Base-by-base conservation (phyloP, 2,329 filamentous ascomycete species). In the Monosporascus sp. region DNA sequence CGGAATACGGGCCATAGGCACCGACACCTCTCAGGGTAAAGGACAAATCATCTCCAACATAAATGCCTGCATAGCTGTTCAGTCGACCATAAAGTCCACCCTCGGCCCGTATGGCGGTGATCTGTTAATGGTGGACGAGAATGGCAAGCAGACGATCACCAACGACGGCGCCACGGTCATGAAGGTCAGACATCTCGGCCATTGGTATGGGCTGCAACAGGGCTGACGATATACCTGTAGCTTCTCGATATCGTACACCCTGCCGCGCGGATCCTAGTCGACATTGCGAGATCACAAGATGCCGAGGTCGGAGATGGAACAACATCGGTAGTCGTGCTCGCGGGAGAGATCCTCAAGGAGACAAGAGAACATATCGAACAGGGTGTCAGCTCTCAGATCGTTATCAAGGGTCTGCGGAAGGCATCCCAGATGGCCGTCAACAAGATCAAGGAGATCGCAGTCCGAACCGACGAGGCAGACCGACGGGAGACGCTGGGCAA, bases 161-260 rank as follows among this genome's bases (percentile, higher is more conserved):
- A 99, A 99, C 75, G 94, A 99, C 77, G 94, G 94, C 69, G 94
- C 94, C 48, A 99, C 94, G 49, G 94, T 97, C 57, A 99, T 99
- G 94, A 97, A 97, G 86, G 89, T 90, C 72, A 63, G 73, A 52
- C 50, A 15, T 2, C 39, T 41, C 14, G 24, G 8, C 8, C 5
- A 5, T 7, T 37, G 35, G n/a, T 27, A 7, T 37, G 7, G 2
- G 15, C 25, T 4, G 57, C 31, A n/a, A 7, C 9, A 18, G 31
- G n/a, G 50, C 11, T 45, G 37, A 50, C 4, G 18, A 43, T 41
- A 53, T 57, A 50, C 36, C 9, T 53, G 41, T 66, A 94, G 90
- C 88, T 99, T 52, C 88, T 99, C 70, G 94, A 99, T 71, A 97
- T 99, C 67, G 90, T 99, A 58, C 94, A 99, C 78, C 94, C 94